phyloP scores from a whole-genome alignment of 805 yeast genomes.

The Candida oleophila region DNA sequence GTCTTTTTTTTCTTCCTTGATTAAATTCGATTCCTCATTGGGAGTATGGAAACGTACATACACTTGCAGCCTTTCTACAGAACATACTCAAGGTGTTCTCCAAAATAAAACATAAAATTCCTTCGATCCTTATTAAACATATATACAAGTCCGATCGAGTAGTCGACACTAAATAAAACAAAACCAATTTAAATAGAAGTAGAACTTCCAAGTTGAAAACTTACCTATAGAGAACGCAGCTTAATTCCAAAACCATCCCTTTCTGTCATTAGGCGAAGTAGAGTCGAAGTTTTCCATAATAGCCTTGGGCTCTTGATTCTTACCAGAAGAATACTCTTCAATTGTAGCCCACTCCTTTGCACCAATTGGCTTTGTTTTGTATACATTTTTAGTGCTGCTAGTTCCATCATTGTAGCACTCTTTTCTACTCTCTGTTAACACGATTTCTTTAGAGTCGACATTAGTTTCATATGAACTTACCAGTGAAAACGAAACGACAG shows the following conservation, averaged over 20 bases:
- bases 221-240: not conserved
- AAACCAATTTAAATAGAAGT: not conserved
- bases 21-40: too few relatives aligned
- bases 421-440: constrained; percentile 28
- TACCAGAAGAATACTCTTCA: constrained; percentile 20
- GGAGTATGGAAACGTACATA: too few relatives aligned
- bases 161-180: not conserved
- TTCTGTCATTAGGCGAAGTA: constrained; percentile 1
- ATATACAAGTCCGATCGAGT: not conserved
- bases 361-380: constrained; percentile 33
- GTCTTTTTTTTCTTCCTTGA: not conserved
- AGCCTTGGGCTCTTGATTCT: constrained; percentile 9
- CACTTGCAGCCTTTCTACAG: too few relatives aligned
- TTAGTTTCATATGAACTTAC: constrained; percentile 23
- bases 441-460: constrained; percentile 26
- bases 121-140: not conserved
- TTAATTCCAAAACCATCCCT: constrained; percentile 26
- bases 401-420: constrained; percentile 40
- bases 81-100: not conserved
- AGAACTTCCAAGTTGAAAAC: not conserved
- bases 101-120: not conserved
- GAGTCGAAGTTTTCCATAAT: not conserved
- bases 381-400: constrained; percentile 25
- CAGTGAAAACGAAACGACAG: constrained; percentile 27
- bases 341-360: constrained; percentile 33